Conservation (phyloP, 495 filamentous ascomycete species). For the Daldinia concentrica region DNA sequence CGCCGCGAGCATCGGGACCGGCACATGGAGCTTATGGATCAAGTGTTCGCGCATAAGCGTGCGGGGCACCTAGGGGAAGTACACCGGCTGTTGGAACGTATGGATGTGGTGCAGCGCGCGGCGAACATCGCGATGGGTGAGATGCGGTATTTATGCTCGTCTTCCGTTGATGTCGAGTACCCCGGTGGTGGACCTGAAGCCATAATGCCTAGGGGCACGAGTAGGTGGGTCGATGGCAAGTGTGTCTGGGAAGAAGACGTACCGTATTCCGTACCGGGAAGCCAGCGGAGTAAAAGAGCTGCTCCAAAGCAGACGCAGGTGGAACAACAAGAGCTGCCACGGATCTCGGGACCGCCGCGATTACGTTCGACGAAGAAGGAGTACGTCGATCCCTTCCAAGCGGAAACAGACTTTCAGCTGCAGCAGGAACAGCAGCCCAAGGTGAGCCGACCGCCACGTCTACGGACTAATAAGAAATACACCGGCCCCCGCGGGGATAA, state of each 20-base stretch:
- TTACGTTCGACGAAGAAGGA: constrained; percentile 27
- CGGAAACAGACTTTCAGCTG: not conserved
- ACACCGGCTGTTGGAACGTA: not conserved
- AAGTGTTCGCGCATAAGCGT: constrained; percentile 4
- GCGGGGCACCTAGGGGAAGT: constrained; percentile 7
- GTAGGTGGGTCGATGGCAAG: constrained; percentile 29
- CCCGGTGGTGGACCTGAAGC: not conserved
- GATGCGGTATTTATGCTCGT: not conserved
- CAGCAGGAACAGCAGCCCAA: not conserved
- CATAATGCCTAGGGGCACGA: constrained; percentile 2
- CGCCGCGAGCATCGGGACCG: constrained; percentile 10
- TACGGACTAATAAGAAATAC: constrained; percentile 29
- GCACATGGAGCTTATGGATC: constrained; percentile 8
- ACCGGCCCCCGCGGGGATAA: constrained; percentile 14
- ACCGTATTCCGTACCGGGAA: not conserved
- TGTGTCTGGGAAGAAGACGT: constrained; percentile 30
- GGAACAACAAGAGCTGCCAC: not conserved
- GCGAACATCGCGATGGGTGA: constrained; percentile 11
- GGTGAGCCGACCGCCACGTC: not conserved
- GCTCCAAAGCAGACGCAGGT: not conserved
- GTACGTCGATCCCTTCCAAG: constrained; percentile 23
- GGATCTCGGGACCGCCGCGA: not conserved
- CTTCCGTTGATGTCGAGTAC: constrained; percentile 21
- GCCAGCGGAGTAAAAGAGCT: not conserved
- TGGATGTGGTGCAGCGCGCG: not conserved